Percentiles rank a stretch among this genome's conserved stretches.
These are phyloP conservation scores for Corynascus novoguineensis DNA, from an alignment of 495 filamentous ascomycete genomes.

Conservation along the genomic window DNA sequence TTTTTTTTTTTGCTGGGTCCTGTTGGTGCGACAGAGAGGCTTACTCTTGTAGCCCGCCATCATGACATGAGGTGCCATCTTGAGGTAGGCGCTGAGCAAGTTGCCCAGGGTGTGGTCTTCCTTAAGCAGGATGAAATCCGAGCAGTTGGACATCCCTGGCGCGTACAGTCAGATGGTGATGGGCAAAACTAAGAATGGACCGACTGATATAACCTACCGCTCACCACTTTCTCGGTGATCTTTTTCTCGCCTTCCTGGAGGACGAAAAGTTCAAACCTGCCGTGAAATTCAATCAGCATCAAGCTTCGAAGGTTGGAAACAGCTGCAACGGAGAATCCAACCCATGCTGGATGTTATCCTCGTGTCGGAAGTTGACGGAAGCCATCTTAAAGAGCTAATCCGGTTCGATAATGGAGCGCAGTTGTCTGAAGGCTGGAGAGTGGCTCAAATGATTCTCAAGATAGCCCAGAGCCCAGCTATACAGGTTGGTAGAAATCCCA, in stretches of 20 bases:
- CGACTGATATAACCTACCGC: constrained; percentile 53
- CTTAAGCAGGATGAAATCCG: constrained; percentile 90
- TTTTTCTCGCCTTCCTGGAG: constrained; percentile 86
- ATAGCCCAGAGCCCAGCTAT: too few relatives aligned
- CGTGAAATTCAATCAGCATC: background rate
- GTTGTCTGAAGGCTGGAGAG: background rate
- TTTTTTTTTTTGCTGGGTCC: background rate
- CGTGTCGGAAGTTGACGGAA: constrained; percentile 6
- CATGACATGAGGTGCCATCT: constrained; percentile 68
- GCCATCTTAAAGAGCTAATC: background rate
- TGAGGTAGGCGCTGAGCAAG: constrained; percentile 72
- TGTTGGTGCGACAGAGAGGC: constrained; percentile 8
- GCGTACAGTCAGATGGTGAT: constrained; percentile 10
- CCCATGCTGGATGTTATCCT: constrained; percentile 6
- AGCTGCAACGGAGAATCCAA: background rate
- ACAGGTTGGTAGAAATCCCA: too few relatives aligned
- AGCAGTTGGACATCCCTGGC: constrained; percentile 72
- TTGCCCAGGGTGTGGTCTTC: constrained; percentile 97
- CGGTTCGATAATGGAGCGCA: background rate
- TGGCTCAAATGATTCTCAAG: too few relatives aligned
- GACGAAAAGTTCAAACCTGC: constrained; percentile 87
- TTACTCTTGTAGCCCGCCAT: constrained; percentile 85
- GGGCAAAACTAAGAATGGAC: background rate
- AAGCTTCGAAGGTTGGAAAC: too few relatives aligned
- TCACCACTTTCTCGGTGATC: constrained; percentile 76